phyloP scores from a whole-genome alignment of 345 rosid genomes.

The Dipteronia sinensis region DNA sequence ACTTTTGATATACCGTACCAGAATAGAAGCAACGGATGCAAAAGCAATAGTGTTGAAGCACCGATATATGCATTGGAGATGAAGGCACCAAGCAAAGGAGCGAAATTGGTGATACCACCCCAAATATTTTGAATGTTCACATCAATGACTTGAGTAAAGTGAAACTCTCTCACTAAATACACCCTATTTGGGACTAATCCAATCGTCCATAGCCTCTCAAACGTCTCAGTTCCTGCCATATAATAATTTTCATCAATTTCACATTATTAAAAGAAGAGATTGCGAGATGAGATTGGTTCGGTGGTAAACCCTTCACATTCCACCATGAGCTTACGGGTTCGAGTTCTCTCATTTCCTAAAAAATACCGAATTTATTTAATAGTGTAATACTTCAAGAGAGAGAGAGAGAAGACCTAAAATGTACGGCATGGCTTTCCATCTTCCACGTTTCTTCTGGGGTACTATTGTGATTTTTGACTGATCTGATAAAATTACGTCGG shows the following conservation, averaged over 20 bases:
- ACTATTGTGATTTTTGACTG: background rate
- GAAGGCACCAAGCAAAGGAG: too few species aligned
- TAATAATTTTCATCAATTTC: too few species aligned
- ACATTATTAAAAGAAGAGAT: too few species aligned
- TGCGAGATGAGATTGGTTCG: too few species aligned
- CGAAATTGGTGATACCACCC: too few species aligned
- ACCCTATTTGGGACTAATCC: constrained; percentile 58
- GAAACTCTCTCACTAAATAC: constrained; percentile 59
- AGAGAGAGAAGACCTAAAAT: constrained; percentile 47
- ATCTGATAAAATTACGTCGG: background rate
- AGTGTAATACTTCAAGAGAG: background rate
- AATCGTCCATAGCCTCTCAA: constrained; percentile 72
- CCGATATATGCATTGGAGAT: too few species aligned
- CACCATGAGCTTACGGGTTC: too few species aligned
- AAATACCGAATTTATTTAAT: too few species aligned
- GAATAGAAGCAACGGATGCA: constrained; percentile 51
- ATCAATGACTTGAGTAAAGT: constrained; percentile 57
- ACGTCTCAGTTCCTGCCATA: constrained; percentile 60
- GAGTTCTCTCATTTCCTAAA: too few species aligned
- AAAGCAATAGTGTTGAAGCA: constrained; percentile 17
- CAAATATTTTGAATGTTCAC: constrained; percentile 51
- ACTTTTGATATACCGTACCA: constrained; percentile 38
- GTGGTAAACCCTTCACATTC: too few species aligned
- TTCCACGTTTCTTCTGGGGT: constrained; percentile 22
- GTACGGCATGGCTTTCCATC: constrained; percentile 47